Conservation (phyloP, 1,284 basidiomycete species). For the Boletus smithii region DNA sequence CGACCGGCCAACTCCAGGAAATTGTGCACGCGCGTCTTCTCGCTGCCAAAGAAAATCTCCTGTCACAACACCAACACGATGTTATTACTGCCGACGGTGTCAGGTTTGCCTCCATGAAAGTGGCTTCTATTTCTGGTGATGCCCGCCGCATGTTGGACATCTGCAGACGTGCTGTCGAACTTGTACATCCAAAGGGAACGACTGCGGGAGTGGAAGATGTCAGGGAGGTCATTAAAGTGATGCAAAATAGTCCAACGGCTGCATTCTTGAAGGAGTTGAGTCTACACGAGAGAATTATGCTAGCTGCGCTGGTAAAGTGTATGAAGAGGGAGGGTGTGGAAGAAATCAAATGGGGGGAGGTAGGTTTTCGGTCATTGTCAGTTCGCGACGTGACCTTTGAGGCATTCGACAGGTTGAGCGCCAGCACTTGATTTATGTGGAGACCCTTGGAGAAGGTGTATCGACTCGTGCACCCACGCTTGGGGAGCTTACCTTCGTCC, state of each 20-base stretch:
- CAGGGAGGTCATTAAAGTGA: constrained; percentile 77
- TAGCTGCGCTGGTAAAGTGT: constrained; percentile 84
- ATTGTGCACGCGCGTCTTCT: constrained; percentile 83
- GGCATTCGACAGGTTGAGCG: constrained; percentile 49
- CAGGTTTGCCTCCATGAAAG: constrained; percentile 87
- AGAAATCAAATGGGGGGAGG: constrained; percentile 82
- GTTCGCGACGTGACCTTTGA: constrained; percentile 6
- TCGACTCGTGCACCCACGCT: constrained; percentile 50
- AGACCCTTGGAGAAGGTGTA: constrained; percentile 51
- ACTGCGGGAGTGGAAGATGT: constrained; percentile 75
- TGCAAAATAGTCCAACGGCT: constrained; percentile 90
- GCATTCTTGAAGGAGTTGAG: constrained; percentile 78
- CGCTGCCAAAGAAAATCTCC: constrained; percentile 51
- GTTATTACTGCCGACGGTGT: constrained; percentile 80
- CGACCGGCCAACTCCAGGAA: constrained; percentile 73
- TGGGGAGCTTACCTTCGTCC: constrained; percentile 56
- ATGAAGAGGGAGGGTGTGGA: constrained; percentile 82
- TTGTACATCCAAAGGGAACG: constrained; percentile 51
- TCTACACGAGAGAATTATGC: constrained; percentile 84
- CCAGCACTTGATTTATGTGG: constrained; percentile 64
- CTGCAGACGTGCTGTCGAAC: constrained; percentile 85
- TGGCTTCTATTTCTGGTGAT: constrained; percentile 92
- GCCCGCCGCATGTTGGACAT: constrained; percentile 92
- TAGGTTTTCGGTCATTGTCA: constrained; percentile 35
- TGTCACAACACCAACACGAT: constrained; percentile 35